Evolutionary conservation across 2,329 filamentous ascomycete genomes (phyloP), one percentile per base, ranked within the genome.

Genomic region (Scedosporium dehoogii): DNA sequence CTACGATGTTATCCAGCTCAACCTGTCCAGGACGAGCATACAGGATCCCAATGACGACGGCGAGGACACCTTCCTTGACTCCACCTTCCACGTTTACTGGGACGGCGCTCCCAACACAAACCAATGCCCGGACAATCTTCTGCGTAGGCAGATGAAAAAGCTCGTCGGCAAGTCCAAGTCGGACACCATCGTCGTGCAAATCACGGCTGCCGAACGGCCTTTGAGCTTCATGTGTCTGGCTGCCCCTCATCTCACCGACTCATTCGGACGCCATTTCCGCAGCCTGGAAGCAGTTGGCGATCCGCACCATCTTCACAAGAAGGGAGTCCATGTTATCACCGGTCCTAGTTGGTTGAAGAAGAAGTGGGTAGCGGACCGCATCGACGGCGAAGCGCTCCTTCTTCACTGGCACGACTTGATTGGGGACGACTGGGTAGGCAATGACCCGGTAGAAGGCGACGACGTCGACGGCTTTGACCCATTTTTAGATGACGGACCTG

Each of bases 1-100:
- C 27, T 68, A 65, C 53, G 66, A 68, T 27, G 18, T 64, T 1
- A 48, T 61, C n/a, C 59, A 61, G 27, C 59, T 61, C 25, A 61
- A 61, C 48, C 25, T 61, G 12, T 55, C 59, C n/a, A 61, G 59
- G 23, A 61, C 33, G 21, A 56, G 46, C 14, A 61, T 61, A 16
- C 48, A 61, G 4, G 59, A 56, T 33, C 59, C 59, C 10, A 29
- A 10, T 6, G 59, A 42, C 10, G 48, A 61, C 21, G 21, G 16
- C n/a, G 59, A 61, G 29, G 29, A 56, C 21, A 61, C 59, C 21
- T 61, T 56, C 21, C 33, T 61, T n/a, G 46, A 61, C 4, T 61
- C 59, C 3, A 55, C 23, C 12, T 61, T 61, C 29, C 59, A 61
- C n/a, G 59, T 61, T 10, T 42, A 42, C 21, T 61, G 59, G 59